Base-by-base conservation (phyloP, 768 basidiomycete genomes). In the Epithele typhae region DNA sequence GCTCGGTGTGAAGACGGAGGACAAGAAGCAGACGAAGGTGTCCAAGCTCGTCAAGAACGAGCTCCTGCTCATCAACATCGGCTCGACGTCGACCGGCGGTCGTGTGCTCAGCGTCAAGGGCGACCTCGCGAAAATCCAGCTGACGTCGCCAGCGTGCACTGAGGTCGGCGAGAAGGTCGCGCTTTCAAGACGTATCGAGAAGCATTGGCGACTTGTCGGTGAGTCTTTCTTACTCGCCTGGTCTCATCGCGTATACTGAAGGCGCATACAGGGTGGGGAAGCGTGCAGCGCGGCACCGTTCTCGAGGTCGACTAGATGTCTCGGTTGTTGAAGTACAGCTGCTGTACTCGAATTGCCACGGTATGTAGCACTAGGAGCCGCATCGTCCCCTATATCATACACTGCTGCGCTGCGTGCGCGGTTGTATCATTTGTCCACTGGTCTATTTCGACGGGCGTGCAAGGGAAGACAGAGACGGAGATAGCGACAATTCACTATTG, bases 131-230 rank as follows among this genome's bases (percentile, higher is more conserved):
- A 92, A 92, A 72, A 94, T 95, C 49, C 85, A 92, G 58, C 69
- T 98, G 45, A 97, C 93, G 24, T 86, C 86, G 2, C 96, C 96
- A 0, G 92, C 92, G 8, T 97, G 96, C 65, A 95, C 93, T 23
- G 93, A 97, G 65, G 79, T 96, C 27, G 92, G 92, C 11, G 96
- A 99, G 71, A 98, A 98, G 76, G 95, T 99, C 27, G 96, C 95
- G 3, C 67, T 98, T 35, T 92, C 88, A 24, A 76, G 95, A 49
- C 78, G 95, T 55, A 96, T 98, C 55, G 95, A 97, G 70, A 96
- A 96, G 72, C 94, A 95, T 71, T 96, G 93, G 93, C 87, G 93
- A 46, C 79, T 96, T 58, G 93, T 97, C 45, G 93, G 91, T 84
- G 60, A 71, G 87, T 79, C 33, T 35, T n/a, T 30, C 14, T 32